Evolutionary conservation across 192 early-diverging fungal genomes (phyloP), one percentile per base, ranked within the genome.

Genomic region (Entomortierella beljakovae): DNA sequence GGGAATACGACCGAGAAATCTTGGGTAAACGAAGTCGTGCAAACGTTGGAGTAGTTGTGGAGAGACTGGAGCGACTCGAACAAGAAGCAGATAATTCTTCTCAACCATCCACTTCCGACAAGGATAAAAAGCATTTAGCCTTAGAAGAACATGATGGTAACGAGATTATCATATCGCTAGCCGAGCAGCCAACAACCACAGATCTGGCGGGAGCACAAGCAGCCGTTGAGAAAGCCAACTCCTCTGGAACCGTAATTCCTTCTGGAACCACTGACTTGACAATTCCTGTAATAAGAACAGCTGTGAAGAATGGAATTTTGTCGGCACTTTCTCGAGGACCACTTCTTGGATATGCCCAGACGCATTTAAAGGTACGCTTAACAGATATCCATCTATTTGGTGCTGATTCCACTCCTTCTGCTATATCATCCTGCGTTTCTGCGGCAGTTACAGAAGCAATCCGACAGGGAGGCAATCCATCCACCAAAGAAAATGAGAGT

Each of bases 341-440:
- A 1, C 63, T 97, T 15, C 75, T 96, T 2, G 93, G 94, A 0
- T 96, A 92, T 70, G 93, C 94, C 0, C 75, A 96, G 28, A 85
- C 90, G 3, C 84, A 88, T 57, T 48, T 93, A 29, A 50, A 81
- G 50, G 80, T 96, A 37, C 57, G 80, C n/a, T 71, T 88, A 4
- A 55, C 86, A 31, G 52, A 87, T 3, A 49, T 92, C n/a, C 81
- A 83, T 40, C 66, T 86, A 22, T 90, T 90, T 60, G 88, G 86
- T 10, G 73, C 70, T 0, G 80, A 91, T 26, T 87, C 90, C 1
- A 90, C 90, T 0, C 70, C 84, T 2, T 81, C 87, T 0, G 90
- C 92, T 6, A 88, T 89, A 29, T 84, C 91, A 1, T 80, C 89
- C 2, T 89, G 90, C 66, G 89, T 88, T 1, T 84, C 86, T n/a